Evolutionary conservation across 148 eudicot species (phyloP).

Genomic region (Rhododendron mucronatum): DNA sequence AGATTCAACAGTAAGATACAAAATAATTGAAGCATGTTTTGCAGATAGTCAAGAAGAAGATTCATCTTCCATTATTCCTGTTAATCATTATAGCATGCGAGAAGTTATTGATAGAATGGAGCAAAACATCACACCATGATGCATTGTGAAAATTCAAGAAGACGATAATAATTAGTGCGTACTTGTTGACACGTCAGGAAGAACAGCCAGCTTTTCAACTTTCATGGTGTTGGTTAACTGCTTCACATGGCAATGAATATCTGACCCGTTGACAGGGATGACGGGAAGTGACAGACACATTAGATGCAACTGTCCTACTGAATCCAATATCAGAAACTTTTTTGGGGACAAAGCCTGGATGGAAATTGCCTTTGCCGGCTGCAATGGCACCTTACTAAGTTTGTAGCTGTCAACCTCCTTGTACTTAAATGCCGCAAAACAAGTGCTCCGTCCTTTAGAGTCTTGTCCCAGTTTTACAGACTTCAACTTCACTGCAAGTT

Average conservation of each 20-base stretch:
- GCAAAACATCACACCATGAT: not conserved
- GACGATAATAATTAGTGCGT: not conserved
- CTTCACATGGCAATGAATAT: slow-evolving; percentile 24
- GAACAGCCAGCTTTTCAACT: slow-evolving; percentile 38
- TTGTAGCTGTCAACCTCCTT: slow-evolving; percentile 28
- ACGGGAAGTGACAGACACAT: slow-evolving; percentile 23
- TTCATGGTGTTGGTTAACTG: slow-evolving; percentile 32
- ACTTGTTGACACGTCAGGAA: slow-evolving; percentile 33
- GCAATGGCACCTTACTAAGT: slow-evolving; percentile 23
- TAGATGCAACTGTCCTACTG: slow-evolving; percentile 56
- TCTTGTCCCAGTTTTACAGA: slow-evolving; percentile 66
- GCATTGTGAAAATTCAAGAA: not conserved
- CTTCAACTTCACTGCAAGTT: slow-evolving; percentile 76
- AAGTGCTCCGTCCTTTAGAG: slow-evolving; percentile 48
- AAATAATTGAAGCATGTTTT: not conserved
- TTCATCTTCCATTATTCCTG: not conserved
- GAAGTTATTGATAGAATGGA: not conserved
- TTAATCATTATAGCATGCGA: not conserved
- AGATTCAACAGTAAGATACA: not conserved
- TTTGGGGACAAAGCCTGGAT: slow-evolving; percentile 56
- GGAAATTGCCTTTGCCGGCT: slow-evolving; percentile 46
- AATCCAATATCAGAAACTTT: slow-evolving; percentile 64
- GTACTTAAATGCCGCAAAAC: slow-evolving; percentile 53
- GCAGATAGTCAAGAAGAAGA: not conserved
- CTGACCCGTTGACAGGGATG: slow-evolving; percentile 15